These are phyloP conservation scores for Diutina scorzettiae DNA, from an alignment of 1,139 yeast genomes.

Conservation along the genomic window DNA sequence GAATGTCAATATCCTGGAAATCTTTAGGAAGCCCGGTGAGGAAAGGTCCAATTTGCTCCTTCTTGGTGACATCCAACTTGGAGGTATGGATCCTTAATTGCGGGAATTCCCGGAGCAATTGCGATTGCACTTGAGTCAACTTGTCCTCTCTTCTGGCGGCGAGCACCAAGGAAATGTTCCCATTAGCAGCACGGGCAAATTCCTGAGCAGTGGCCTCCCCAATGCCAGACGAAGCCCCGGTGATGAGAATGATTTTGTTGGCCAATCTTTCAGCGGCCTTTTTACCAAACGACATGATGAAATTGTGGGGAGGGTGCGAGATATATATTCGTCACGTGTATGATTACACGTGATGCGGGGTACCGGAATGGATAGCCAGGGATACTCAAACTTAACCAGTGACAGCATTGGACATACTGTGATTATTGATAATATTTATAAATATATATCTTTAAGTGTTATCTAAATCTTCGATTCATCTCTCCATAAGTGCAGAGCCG, in stretches of 20 bases:
- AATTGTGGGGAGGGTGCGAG: not conserved
- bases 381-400: no score
- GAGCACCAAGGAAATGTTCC: slow-evolving; percentile 10
- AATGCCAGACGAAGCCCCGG: slow-evolving; percentile 12
- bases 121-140: slow-evolving; percentile 9
- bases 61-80: slow-evolving; percentile 10
- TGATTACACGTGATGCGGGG: no score
- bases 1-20: slow-evolving; percentile 10
- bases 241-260: slow-evolving; percentile 11
- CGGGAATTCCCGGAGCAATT: slow-evolving; percentile 7
- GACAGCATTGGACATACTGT: no score
- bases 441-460: no score
- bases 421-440: no score
- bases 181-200: slow-evolving; percentile 11
- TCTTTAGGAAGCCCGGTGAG: slow-evolving; percentile 10
- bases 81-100: slow-evolving; percentile 10
- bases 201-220: slow-evolving; percentile 12
- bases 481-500: slow-evolving; percentile 43
- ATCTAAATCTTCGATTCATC: slow-evolving; percentile 3
- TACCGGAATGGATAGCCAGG: no score
- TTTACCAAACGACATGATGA: slow-evolving; percentile 3
- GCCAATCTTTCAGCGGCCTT: slow-evolving; percentile 10
- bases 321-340: not conserved
- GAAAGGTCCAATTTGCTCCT: slow-evolving; percentile 9
- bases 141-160: slow-evolving; percentile 10